These are phyloP conservation scores for Chimonanthus salicifolius DNA, from an alignment of 164 flowering plant genomes.

Conservation along the genomic window DNA sequence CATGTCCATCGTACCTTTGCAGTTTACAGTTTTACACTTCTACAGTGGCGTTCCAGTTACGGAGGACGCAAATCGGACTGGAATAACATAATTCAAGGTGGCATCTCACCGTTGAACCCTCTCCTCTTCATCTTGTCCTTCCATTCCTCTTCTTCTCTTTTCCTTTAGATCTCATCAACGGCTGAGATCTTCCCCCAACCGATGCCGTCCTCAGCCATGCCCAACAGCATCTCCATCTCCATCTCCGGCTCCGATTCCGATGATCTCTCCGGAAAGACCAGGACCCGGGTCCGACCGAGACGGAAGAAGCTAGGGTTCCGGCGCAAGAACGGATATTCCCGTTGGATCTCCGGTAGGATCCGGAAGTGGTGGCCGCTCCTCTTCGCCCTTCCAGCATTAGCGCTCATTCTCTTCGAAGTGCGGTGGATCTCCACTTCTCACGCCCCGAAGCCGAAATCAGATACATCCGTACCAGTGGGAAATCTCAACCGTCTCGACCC, in stretches of 20 bases:
- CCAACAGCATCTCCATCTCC: conserved; percentile 34
- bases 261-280: conserved; percentile 33
- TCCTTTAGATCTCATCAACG: too few relatives aligned
- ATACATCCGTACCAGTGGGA: conserved; percentile 8
- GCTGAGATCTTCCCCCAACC: too few relatives aligned
- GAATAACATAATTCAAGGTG: too few relatives aligned
- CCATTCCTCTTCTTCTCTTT: too few relatives aligned
- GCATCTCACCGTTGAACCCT: too few relatives aligned
- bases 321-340: conserved; percentile 25
- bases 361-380: conserved; percentile 51
- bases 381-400: conserved; percentile 34
- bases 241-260: conserved; percentile 66
- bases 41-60: too few relatives aligned
- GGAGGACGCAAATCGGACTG: too few relatives aligned
- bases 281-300: conserved; percentile 46
- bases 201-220: conserved; percentile 1
- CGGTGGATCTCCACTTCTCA: conserved; percentile 33
- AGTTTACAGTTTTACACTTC: too few relatives aligned
- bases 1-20: too few relatives aligned
- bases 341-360: conserved; percentile 24
- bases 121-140: too few relatives aligned
- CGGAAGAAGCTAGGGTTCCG: conserved; percentile 45
- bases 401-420: conserved; percentile 46
- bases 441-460: conserved; percentile 9
- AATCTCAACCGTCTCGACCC: conserved; percentile 48